These are phyloP conservation scores for Imleria badia DNA, from an alignment of 768 basidiomycete species.

Conservation along the genomic window DNA sequence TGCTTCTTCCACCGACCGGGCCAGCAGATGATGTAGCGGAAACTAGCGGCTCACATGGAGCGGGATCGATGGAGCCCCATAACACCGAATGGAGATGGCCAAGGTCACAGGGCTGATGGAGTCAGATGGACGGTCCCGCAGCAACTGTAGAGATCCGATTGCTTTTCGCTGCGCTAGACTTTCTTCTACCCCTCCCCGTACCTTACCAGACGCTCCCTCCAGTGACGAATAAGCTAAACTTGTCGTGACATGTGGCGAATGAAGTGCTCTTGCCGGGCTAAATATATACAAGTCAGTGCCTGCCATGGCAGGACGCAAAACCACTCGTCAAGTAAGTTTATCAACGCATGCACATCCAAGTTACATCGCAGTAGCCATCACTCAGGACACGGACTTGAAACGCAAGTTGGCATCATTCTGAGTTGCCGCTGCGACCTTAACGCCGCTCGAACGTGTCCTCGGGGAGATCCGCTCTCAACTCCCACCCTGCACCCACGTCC, in stretches of 20 bases:
- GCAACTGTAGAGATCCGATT: slow-evolving; percentile 6
- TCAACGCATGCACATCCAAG: slow-evolving; percentile 1
- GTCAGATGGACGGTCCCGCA: slow-evolving; percentile 20
- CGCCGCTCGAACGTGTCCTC: slow-evolving; percentile 20
- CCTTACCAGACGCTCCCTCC: background rate
- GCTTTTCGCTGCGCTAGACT: background rate
- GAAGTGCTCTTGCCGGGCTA: slow-evolving; percentile 1
- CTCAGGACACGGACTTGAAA: slow-evolving; percentile 16
- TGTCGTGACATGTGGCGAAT: slow-evolving; percentile 7
- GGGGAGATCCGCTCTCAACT: slow-evolving; percentile 32
- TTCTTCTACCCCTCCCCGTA: background rate
- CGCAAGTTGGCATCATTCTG: slow-evolving; percentile 6
- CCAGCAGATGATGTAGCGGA: slow-evolving; percentile 12
- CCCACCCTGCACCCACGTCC: slow-evolving; percentile 7
- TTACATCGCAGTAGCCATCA: slow-evolving; percentile 10
- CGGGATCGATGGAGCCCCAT: slow-evolving; percentile 14
- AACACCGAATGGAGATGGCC: background rate
- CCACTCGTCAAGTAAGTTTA: background rate
- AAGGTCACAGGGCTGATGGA: background rate
- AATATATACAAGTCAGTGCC: background rate
- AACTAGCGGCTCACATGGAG: slow-evolving; percentile 23
- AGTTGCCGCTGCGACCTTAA: slow-evolving; percentile 10
- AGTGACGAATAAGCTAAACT: background rate
- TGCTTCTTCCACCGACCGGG: background rate
- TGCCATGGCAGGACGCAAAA: background rate